phyloP scores from a whole-genome alignment of 306 rosid species.

The Begonia peltatifolia region DNA sequence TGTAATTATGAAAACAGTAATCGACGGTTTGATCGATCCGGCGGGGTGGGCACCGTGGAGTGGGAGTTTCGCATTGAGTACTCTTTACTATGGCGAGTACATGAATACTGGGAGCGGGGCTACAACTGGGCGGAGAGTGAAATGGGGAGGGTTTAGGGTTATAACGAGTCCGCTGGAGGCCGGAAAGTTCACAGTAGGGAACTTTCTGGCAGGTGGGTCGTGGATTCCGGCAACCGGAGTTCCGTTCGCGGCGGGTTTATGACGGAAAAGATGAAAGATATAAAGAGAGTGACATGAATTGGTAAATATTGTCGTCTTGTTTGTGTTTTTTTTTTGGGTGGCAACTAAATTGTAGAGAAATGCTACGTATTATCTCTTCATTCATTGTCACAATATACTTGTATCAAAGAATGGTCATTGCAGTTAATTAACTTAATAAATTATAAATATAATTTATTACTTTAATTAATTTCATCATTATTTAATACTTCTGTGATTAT shows the following conservation, averaged over 20 bases:
- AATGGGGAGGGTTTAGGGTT: slow-evolving; percentile 53
- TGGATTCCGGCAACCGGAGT: slow-evolving; percentile 60
- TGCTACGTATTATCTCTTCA: too few species aligned
- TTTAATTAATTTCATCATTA: too few species aligned
- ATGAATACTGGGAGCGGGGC: slow-evolving; percentile 56
- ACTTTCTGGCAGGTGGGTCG: slow-evolving; percentile 36
- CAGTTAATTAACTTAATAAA: too few species aligned
- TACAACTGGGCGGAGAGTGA: slow-evolving; percentile 40
- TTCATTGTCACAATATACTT: too few species aligned
- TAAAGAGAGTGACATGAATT: too few species aligned
- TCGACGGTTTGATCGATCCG: slow-evolving; percentile 30
- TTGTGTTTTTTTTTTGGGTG: too few species aligned
- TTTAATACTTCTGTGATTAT: too few species aligned
- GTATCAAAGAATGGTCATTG: too few species aligned
- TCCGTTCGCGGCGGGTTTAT: slow-evolving; percentile 42
- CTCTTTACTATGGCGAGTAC: slow-evolving; percentile 54
- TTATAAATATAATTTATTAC: too few species aligned
- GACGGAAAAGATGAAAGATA: neutral
- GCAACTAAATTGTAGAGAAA: too few species aligned
- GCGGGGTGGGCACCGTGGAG: slow-evolving; percentile 66
- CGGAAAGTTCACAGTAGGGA: slow-evolving; percentile 34
- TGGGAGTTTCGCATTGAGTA: slow-evolving; percentile 40
- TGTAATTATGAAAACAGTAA: slow-evolving; percentile 40
- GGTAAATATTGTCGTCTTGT: too few species aligned
- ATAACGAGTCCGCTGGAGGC: slow-evolving; percentile 33